Evolutionary conservation across 768 basidiomycete genomes (phyloP).

Genomic region (Leccinum subgranulosum): DNA sequence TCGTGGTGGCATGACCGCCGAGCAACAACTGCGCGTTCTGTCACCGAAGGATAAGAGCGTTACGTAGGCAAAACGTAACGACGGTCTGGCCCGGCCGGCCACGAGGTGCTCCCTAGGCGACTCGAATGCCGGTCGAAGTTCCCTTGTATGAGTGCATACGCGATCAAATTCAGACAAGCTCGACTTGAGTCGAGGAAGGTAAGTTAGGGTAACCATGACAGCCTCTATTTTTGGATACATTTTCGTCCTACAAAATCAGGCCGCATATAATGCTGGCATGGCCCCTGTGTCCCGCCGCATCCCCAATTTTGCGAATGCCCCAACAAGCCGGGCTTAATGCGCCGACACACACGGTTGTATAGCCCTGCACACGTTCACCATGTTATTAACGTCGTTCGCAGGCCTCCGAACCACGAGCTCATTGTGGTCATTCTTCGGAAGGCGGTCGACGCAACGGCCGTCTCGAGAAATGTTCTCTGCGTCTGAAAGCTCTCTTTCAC

Average conservation of each 20-base stretch:
- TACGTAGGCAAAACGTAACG: neutral
- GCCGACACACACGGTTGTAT: neutral
- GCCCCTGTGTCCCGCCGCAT: neutral
- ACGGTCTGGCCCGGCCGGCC: neutral
- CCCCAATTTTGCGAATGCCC: neutral
- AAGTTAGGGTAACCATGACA: neutral
- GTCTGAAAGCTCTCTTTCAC: slow-evolving; percentile 19
- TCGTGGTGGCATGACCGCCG: neutral
- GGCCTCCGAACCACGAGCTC: slow-evolving; percentile 24
- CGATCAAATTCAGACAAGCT: neutral
- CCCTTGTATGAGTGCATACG: neutral
- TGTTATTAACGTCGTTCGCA: slow-evolving; percentile 2
- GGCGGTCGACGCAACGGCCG: slow-evolving; percentile 10
- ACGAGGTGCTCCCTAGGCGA: neutral
- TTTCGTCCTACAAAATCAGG: neutral
- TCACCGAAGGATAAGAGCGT: neutral
- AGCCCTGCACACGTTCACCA: neutral
- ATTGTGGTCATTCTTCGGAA: slow-evolving; percentile 13
- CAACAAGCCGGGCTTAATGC: neutral
- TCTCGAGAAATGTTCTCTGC: slow-evolving; percentile 22
- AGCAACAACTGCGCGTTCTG: neutral
- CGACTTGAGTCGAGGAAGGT: neutral
- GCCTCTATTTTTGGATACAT: neutral
- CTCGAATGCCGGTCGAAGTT: neutral
- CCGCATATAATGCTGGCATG: neutral